Evolutionary conservation across 106 monocot genomes (phyloP).

Genomic region (Dioscorea zingiberensis): DNA sequence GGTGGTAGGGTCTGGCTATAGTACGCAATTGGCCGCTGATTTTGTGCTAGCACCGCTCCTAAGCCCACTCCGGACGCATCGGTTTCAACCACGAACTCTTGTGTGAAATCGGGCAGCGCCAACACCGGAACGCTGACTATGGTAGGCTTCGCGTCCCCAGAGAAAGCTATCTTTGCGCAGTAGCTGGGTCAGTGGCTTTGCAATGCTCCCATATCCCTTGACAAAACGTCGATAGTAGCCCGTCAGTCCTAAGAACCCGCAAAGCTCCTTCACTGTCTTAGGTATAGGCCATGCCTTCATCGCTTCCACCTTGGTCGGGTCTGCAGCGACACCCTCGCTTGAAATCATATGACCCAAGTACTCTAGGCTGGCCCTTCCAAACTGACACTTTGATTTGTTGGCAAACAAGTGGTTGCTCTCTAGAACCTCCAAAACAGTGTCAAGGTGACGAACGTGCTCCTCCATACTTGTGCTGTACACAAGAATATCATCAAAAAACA

Average conservation of each 20-base stretch:
- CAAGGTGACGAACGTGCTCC: too few relatives aligned
- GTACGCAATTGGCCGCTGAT: neutral
- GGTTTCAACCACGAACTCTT: neutral
- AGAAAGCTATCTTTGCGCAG: neutral
- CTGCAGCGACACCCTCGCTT: neutral
- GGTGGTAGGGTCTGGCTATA: neutral
- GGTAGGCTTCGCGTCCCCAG: neutral
- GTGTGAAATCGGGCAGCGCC: neutral
- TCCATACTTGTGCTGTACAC: neutral
- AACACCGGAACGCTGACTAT: neutral
- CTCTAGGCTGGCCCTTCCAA: neutral
- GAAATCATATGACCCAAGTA: slow-evolving; percentile 5
- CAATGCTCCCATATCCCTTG: neutral
- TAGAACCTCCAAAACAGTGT: neutral
- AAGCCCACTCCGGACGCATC: neutral
- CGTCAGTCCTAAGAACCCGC: slow-evolving; percentile 5
- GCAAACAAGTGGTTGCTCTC: too few relatives aligned
- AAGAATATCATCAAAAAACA: slow-evolving; percentile 2
- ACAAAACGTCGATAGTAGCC: neutral
- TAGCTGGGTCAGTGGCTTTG: neutral
- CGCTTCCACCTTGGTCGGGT: too few relatives aligned
- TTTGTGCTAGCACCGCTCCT: neutral
- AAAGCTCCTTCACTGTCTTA: neutral
- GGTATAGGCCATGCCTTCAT: neutral
- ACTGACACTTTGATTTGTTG: neutral